phyloP scores from a whole-genome alignment of 2,329 filamentous ascomycete genomes.

The Coleophoma cylindrospora region DNA sequence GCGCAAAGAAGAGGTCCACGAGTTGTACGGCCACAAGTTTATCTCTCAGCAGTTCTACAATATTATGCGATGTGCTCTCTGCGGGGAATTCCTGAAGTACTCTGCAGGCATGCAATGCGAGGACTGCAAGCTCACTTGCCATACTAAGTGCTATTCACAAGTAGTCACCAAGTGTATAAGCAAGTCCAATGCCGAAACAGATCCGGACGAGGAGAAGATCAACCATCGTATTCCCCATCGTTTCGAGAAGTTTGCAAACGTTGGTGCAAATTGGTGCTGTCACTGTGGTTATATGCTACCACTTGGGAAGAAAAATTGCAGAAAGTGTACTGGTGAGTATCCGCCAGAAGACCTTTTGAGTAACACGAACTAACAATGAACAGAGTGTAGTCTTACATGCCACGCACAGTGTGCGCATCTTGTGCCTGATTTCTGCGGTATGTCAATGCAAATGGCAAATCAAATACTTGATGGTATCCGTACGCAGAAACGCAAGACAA shows the following conservation, averaged over 20 bases:
- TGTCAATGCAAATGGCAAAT: conserved; percentile 97
- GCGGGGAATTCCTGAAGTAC: conserved; percentile 97
- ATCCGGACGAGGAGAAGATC: conserved; percentile 99
- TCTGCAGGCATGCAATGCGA: conserved; percentile 98
- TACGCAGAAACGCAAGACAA: conserved; percentile 65
- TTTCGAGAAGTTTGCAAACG: conserved; percentile 94
- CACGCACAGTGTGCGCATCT: conserved; percentile 91
- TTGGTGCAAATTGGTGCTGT: conserved; percentile 98
- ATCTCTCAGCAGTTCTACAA: conserved; percentile 99
- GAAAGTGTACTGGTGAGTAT: conserved; percentile 76
- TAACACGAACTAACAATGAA: conserved; percentile 21
- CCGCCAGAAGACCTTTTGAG: neutral
- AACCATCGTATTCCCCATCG: conserved; percentile 98
- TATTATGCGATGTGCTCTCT: conserved; percentile 98
- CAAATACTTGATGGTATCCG: conserved; percentile 86
- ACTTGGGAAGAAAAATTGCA: conserved; percentile 89
- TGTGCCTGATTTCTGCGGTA: conserved; percentile 97
- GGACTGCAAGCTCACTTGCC: conserved; percentile 99
- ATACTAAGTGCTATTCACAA: conserved; percentile 93
- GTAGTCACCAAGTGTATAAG: conserved; percentile 99
- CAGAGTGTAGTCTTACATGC: conserved; percentile 87
- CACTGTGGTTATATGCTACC: conserved; percentile 96
- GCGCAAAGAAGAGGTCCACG: conserved; percentile 95
- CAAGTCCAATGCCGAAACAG: conserved; percentile 97
- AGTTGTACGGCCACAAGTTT: conserved; percentile 99